Conservation (phyloP, 805 yeast genomes). For the Jamesozyma jinghongensis region DNA sequence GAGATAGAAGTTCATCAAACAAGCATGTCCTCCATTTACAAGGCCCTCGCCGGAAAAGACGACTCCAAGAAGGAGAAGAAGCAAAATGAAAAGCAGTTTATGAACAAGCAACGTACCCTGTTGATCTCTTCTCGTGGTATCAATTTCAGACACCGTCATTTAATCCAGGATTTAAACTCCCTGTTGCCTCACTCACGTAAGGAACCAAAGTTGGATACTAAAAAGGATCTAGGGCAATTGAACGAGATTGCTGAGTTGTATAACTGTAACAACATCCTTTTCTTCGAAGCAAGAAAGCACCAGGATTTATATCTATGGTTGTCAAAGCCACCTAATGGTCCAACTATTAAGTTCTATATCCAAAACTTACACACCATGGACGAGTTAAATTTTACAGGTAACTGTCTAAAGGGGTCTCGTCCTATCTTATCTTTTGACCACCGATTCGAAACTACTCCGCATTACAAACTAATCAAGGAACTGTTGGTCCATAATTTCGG, state of each 20-base stretch:
- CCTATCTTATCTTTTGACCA: slow-evolving; percentile 86
- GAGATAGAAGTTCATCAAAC: not conserved
- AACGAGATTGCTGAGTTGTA: slow-evolving; percentile 95
- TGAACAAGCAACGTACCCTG: slow-evolving; percentile 81
- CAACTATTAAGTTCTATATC: slow-evolving; percentile 85
- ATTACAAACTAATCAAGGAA: slow-evolving; percentile 71
- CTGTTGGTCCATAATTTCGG: slow-evolving; percentile 77
- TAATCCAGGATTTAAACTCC: slow-evolving; percentile 68
- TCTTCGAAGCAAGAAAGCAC: slow-evolving; percentile 94
- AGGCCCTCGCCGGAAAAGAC: slow-evolving; percentile 50
- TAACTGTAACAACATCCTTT: slow-evolving; percentile 91
- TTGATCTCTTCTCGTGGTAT: slow-evolving; percentile 92
- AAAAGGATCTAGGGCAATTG: slow-evolving; percentile 76
- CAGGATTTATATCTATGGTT: slow-evolving; percentile 91
- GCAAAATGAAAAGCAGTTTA: slow-evolving; percentile 40
- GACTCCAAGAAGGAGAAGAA: slow-evolving; percentile 21
- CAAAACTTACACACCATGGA: slow-evolving; percentile 95
- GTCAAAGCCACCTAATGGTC: slow-evolving; percentile 96
- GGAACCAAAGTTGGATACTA: slow-evolving; percentile 92
- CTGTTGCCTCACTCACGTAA: slow-evolving; percentile 91
- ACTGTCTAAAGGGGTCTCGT: slow-evolving; percentile 90
- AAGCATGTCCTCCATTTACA: slow-evolving; percentile 58
- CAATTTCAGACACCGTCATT: slow-evolving; percentile 89
- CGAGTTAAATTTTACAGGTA: slow-evolving; percentile 93
- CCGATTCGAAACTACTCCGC: slow-evolving; percentile 61